A percentile compares a stretch with the other conserved stretches of the same genome.
These are phyloP conservation scores for Bretziella fagacearum DNA, from an alignment of 2,329 filamentous ascomycete genomes.

Conservation along the genomic window DNA sequence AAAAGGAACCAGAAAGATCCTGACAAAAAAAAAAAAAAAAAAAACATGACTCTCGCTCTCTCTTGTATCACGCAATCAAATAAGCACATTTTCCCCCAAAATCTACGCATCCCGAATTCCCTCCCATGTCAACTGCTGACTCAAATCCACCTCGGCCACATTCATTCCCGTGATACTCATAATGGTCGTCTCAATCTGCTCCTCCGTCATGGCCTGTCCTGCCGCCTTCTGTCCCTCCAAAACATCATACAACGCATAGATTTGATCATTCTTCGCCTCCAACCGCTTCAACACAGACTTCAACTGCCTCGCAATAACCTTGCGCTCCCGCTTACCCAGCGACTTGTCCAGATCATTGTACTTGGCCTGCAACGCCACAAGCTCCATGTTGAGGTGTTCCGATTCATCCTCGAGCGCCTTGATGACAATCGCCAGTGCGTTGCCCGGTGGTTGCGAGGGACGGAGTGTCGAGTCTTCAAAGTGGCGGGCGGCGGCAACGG, in stretches of 20 bases:
- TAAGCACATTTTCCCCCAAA: not conserved
- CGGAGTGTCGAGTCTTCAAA: conserved; percentile 40
- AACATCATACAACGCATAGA: conserved; percentile 72
- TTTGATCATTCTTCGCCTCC: conserved; percentile 59
- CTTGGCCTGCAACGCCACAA: conserved; percentile 41
- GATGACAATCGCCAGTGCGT: conserved; percentile 66
- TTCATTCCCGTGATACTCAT: conserved; percentile 34
- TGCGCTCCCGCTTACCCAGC: conserved; percentile 46
- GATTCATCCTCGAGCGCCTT: conserved; percentile 70
- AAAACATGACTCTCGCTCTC: not conserved
- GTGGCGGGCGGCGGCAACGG: conserved; percentile 13
- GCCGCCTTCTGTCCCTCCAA: conserved; percentile 59
- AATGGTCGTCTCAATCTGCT: conserved; percentile 48
- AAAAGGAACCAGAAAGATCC: conserved; percentile 13
- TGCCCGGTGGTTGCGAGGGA: conserved; percentile 49
- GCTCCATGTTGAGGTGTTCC: conserved; percentile 53
- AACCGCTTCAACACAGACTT: conserved; percentile 43
- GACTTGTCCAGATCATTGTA: conserved; percentile 53
- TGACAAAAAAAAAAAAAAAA: conserved; percentile 5
- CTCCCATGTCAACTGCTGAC: conserved; percentile 28
- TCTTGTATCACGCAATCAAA: not conserved
- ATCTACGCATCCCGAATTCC: conserved; percentile 21
- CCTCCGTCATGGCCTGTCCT: conserved; percentile 44
- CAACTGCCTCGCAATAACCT: conserved; percentile 43
- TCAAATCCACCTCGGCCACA: conserved; percentile 24